Percentiles rank a stretch among this genome's conserved stretches.
Evolutionary conservation across 495 filamentous ascomycete genomes (phyloP).

Genomic region (Daldinia grandis): DNA sequence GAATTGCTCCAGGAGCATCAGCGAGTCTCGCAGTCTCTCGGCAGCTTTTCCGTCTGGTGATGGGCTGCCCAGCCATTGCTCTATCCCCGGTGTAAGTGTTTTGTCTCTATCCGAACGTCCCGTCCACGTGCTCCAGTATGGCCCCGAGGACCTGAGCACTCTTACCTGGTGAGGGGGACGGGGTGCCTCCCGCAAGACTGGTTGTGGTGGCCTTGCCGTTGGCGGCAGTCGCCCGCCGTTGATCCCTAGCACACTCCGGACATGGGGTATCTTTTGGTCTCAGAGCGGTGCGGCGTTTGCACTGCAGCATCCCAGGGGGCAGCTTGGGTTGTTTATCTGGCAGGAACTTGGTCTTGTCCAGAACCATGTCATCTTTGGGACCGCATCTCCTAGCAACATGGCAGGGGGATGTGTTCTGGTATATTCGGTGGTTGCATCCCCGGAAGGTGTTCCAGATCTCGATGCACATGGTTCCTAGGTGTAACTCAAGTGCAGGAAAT

Average conservation of each 20-base stretch:
- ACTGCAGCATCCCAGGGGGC: constrained; percentile 23
- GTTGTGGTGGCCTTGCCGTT: background rate
- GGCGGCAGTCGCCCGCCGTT: background rate
- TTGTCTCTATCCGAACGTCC: background rate
- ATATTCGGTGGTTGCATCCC: constrained; percentile 38
- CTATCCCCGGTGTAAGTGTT: constrained; percentile 15
- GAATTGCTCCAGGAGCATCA: constrained; percentile 15
- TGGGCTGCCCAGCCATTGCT: constrained; percentile 1
- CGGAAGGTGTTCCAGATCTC: constrained; percentile 32
- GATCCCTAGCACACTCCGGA: constrained; percentile 2
- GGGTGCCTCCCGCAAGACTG: no score
- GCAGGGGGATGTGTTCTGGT: constrained; percentile 43
- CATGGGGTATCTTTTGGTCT: constrained; percentile 28
- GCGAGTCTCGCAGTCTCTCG: constrained; percentile 18
- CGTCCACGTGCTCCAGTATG: background rate
- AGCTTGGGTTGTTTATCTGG: constrained; percentile 23
- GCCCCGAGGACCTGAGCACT: background rate
- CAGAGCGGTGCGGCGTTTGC: constrained; percentile 23
- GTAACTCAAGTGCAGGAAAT: constrained; percentile 1
- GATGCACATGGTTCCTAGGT: constrained; percentile 37
- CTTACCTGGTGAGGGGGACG: constrained; percentile 23
- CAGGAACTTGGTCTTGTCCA: constrained; percentile 30
- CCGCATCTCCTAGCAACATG: constrained; percentile 4
- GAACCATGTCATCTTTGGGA: constrained; percentile 17
- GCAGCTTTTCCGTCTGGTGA: constrained; percentile 9